A percentile compares a stretch with the other conserved stretches of the same genome.
Evolutionary conservation across 257 asterid species (phyloP).

Genomic region (Solanum appendiculatum): DNA sequence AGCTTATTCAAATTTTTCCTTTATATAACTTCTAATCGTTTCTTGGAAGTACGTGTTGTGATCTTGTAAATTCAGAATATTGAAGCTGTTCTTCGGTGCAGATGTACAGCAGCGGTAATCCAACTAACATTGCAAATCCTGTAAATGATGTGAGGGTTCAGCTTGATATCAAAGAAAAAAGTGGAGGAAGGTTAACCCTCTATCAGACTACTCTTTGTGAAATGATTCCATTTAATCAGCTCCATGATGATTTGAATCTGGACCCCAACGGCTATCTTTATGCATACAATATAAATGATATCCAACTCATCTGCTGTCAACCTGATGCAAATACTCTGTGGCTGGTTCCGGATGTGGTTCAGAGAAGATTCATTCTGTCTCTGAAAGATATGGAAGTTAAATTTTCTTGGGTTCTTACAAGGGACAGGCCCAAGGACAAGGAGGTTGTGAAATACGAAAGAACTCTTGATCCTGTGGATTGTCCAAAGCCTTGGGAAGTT

Average conservation of each 20-base stretch:
- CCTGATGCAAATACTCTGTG: slow-evolving; percentile 80
- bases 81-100: slow-evolving; percentile 20
- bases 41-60: background rate
- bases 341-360: slow-evolving; percentile 83
- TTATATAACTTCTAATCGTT: background rate
- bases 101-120: slow-evolving; percentile 99
- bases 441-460: slow-evolving; percentile 84
- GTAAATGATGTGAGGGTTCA: slow-evolving; percentile 88
- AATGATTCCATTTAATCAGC: slow-evolving; percentile 55
- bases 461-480: slow-evolving; percentile 40
- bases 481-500: slow-evolving; percentile 68
- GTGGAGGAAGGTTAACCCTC: slow-evolving; percentile 72
- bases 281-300: slow-evolving; percentile 61
- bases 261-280: slow-evolving; percentile 64
- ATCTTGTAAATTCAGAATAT: background rate
- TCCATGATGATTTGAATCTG: slow-evolving; percentile 29
- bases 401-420: slow-evolving; percentile 79
- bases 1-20: background rate
- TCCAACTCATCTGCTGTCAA: slow-evolving; percentile 93
- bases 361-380: slow-evolving; percentile 63
- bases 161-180: slow-evolving; percentile 58
- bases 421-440: slow-evolving; percentile 97
- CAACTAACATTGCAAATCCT: slow-evolving; percentile 95
- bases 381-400: slow-evolving; percentile 55
- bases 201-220: slow-evolving; percentile 89